These are phyloP conservation scores for Styphnolobium japonicum DNA, from an alignment of 306 rosid genomes.

Conservation along the genomic window DNA sequence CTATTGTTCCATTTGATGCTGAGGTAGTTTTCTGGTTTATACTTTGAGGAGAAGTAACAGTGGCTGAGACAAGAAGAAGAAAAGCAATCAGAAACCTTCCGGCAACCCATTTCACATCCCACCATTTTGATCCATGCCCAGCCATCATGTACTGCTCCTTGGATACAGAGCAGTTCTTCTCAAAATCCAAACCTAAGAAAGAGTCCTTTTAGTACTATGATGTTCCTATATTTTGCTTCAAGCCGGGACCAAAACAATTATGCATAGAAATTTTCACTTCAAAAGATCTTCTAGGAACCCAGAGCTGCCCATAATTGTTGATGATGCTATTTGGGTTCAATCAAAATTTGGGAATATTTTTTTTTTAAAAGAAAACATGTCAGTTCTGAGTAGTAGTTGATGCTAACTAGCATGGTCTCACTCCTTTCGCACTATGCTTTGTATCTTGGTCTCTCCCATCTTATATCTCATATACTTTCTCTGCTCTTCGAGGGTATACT, in stretches of 20 bases:
- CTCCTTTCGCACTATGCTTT: not conserved
- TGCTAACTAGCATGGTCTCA: too few relatives aligned
- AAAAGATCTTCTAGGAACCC: too few relatives aligned
- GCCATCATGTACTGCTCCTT: not conserved
- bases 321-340: too few relatives aligned
- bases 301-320: too few relatives aligned
- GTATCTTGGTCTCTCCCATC: not conserved
- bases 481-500: too few relatives aligned
- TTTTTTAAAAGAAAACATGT: too few relatives aligned
- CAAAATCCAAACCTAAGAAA: slow-evolving; percentile 3
- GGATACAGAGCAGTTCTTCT: not conserved
- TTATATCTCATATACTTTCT: too few relatives aligned
- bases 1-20: slow-evolving; percentile 3
- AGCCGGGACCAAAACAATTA: too few relatives aligned
- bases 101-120: slow-evolving; percentile 36
- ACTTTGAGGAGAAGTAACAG: slow-evolving; percentile 38
- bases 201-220: not conserved
- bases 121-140: slow-evolving; percentile 29
- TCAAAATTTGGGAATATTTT: too few relatives aligned
- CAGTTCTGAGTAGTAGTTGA: too few relatives aligned
- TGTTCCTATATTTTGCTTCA: not conserved
- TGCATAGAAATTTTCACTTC: too few relatives aligned
- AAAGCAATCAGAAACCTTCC: slow-evolving; percentile 38
- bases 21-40: slow-evolving; percentile 33
- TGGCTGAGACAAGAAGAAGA: slow-evolving; percentile 32